Conservation (phyloP, 2,329 filamentous ascomycete species). For the Colletotrichum spaethianum region DNA sequence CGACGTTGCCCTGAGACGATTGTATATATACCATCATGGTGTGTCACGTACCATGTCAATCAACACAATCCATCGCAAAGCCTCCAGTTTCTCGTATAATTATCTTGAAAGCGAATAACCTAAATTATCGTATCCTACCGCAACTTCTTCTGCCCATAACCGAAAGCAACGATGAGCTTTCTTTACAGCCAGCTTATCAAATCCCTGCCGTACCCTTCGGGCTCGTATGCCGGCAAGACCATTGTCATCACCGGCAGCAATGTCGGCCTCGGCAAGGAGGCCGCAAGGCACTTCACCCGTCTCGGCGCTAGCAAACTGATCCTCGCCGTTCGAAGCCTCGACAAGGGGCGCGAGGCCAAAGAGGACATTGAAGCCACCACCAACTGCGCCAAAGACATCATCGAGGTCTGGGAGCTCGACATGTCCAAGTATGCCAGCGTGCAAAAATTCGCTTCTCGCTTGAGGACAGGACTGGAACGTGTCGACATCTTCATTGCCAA, state of each 20-base stretch:
- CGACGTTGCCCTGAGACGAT: neutral
- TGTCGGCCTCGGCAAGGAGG: conserved; percentile 52
- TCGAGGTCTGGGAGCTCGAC: conserved; percentile 67
- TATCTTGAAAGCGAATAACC: neutral
- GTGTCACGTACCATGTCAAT: too few relatives aligned
- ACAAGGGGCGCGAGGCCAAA: conserved; percentile 50
- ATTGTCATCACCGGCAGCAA: conserved; percentile 54
- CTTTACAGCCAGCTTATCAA: conserved; percentile 36
- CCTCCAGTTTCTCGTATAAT: neutral
- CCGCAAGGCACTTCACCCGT: conserved; percentile 48
- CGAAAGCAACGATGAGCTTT: conserved; percentile 14
- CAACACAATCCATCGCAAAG: too few relatives aligned
- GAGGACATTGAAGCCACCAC: conserved; percentile 51
- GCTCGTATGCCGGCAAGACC: conserved; percentile 48
- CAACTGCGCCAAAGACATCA: conserved; percentile 41
- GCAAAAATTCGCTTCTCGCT: conserved; percentile 56
- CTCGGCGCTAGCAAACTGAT: conserved; percentile 41
- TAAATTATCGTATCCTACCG: neutral
- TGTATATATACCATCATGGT: neutral
- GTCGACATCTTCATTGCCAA: conserved; percentile 62
- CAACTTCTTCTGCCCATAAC: neutral
- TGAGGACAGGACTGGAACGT: conserved; percentile 53
- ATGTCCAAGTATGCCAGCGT: conserved; percentile 62
- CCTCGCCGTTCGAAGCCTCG: conserved; percentile 42
- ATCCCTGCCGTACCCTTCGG: conserved; percentile 43